These are phyloP conservation scores for Phytomonas sp. DNA, from an alignment of 208 protist species.

Conservation along the genomic window DNA sequence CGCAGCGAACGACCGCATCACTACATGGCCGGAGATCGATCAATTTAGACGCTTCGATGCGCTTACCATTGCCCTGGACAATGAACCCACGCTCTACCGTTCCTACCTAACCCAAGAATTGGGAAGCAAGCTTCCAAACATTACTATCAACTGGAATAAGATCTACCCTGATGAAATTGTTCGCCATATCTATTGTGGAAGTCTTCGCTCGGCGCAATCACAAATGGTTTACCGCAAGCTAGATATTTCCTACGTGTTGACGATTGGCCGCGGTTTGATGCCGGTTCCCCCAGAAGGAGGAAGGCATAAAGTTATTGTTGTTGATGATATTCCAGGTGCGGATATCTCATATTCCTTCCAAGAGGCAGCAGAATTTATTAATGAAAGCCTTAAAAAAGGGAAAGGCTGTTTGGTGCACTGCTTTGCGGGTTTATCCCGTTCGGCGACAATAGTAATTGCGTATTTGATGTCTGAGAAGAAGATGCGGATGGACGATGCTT, in stretches of 20 bases:
- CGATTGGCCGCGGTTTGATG: conserved; percentile 64
- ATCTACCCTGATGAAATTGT: conserved; percentile 86
- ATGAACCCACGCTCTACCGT: conserved; percentile 71
- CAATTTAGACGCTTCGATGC: conserved; percentile 36
- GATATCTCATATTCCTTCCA: conserved; percentile 71
- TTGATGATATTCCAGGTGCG: conserved; percentile 82
- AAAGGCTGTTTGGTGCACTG: conserved; percentile 82
- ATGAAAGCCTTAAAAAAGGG: conserved; percentile 44
- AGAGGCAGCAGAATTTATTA: conserved; percentile 71
- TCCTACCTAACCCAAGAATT: conserved; percentile 45
- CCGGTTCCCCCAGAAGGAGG: conserved; percentile 60
- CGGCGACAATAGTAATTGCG: conserved; percentile 80
- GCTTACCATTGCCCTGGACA: conserved; percentile 75
- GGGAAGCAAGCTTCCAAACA: conserved; percentile 42
- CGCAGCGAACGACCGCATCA: conserved; percentile 63
- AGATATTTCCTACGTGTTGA: conserved; percentile 72
- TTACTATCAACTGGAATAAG: conserved; percentile 87
- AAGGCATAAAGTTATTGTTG: conserved; percentile 54
- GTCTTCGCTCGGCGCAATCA: conserved; percentile 75
- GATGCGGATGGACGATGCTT: conserved; percentile 86
- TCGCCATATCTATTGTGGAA: conserved; percentile 72
- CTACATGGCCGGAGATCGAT: conserved; percentile 29
- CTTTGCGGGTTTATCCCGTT: conserved; percentile 87
- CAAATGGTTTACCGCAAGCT: conserved; percentile 82
- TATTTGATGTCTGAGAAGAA: conserved; percentile 79